phyloP scores from a whole-genome alignment of 352 stramenopile species.

The Phytophthora syringae region DNA sequence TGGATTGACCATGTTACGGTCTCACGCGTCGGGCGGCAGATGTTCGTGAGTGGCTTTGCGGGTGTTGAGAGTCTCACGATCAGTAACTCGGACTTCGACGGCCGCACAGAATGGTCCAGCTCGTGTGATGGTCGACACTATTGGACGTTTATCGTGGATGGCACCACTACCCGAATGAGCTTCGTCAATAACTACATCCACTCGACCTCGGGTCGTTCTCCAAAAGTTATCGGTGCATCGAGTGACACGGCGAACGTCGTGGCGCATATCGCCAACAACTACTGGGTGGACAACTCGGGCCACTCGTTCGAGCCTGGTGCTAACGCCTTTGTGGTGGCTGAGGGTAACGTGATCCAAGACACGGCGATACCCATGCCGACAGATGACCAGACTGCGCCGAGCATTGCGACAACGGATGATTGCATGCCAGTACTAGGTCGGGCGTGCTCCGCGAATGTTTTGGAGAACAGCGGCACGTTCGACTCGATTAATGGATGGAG shows the following conservation, averaged over 20 bases:
- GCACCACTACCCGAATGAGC: conserved; percentile 26
- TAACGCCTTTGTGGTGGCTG: conserved; percentile 33
- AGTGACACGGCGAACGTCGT: conserved; percentile 28
- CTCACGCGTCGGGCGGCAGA: conserved; percentile 41
- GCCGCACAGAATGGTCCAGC: conserved; percentile 39
- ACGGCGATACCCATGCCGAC: neutral
- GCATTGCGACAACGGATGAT: neutral
- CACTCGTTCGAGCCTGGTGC: conserved; percentile 35
- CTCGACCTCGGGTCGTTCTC: conserved; percentile 39
- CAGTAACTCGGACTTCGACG: conserved; percentile 60
- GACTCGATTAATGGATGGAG: neutral
- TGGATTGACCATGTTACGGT: conserved; percentile 63
- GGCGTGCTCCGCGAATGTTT: neutral
- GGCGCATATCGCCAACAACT: conserved; percentile 49
- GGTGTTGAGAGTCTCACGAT: conserved; percentile 50
- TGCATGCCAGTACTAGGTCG: neutral
- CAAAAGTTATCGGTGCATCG: conserved; percentile 32
- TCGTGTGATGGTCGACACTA: conserved; percentile 60
- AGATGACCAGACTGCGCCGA: neutral
- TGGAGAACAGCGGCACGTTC: conserved; percentile 2
- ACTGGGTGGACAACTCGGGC: conserved; percentile 50
- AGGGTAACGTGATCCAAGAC: conserved; percentile 48
- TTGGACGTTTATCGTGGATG: conserved; percentile 44
- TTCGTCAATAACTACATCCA: conserved; percentile 49
- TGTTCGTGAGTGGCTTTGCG: conserved; percentile 43